Evolutionary conservation across 2,329 filamentous ascomycete genomes (phyloP), one percentile per base, ranked within the genome.

Genomic region (Pseudopyrenochaeta lycopersici): DNA sequence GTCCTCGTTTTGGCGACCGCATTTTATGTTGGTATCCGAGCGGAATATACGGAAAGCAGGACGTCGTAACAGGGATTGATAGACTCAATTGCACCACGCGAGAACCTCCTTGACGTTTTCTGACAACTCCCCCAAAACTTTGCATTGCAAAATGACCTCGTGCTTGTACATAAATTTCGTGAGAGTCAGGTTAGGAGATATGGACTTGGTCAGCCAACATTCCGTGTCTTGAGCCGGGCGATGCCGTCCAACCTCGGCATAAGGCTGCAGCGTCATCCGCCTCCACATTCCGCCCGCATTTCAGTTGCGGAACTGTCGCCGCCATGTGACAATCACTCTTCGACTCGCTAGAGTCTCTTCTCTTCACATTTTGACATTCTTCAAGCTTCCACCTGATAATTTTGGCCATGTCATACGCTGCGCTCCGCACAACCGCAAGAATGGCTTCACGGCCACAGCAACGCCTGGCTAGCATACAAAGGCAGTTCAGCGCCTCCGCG

Each of bases 381-480:
- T 33, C 5, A 12, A 15, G 43, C 32, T 33, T 58, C 5, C 12
- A 39, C 36, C 15, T 39, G 23, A 29, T 27, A 20, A n/a, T 49
- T 14, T 41, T 15, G 59, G 52, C 44, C 57, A 75, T 75, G 72
- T 71, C 72, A 29, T 65, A 65, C 7, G 60, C 67, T 21, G 66
- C 66, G 17, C 53, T 75, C 27, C 73, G 71, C 49, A 66, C 67
- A 52, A 71, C 70, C 10, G 49, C 71, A 45, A 73, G 56, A 57
- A 73, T 74, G 70, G 71, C 70, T 9, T 73, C 72, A 18, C 67
- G 70, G 49, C 70, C 73, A 14, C 73, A 74, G 52, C 72, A 74
- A 46, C 70, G 73, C 27, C 59, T 76, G 33, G 72, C 73, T 23
- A 69, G 67, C 56, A 68, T 75, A 23, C 73, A 75, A 50, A 62